Base-by-base conservation (phyloP, 2,329 filamentous ascomycete species). In the Xylariaceae sp. region DNA sequence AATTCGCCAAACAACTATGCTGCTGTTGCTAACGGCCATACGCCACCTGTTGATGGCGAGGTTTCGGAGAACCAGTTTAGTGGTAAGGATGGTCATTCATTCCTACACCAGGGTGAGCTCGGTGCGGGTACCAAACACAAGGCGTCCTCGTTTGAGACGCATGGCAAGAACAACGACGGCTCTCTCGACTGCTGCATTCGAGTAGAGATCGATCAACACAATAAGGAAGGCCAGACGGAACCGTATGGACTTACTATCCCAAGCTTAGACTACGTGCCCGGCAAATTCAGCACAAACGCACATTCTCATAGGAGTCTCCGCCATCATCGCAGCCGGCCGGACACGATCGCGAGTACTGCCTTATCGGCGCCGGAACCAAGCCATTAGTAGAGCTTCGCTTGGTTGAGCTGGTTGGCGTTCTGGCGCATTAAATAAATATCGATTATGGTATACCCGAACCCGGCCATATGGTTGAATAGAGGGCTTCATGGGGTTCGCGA, bases 171-270 rank as follows among this genome's bases (percentile, higher is more conserved):
- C 65, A 70, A 80, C 72, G 79, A 88, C 75, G 80, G 82, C 66
- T 77, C 84, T 9, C 81, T 99, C 3, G 91, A 97, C 65, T 86
- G 98, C 48, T 87, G 87, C 52, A 85, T 99, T 66, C 89, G 92
- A 54, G 87, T 97, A 61, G 95, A 99, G 75, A 86, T 93, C 60
- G 87, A 93, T 70, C 90, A 96, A 70, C 87, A 89, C 65, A 87
- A 98, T 70, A 85, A 86, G 2, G 80, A 89, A 37, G 95, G 95
- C 40, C 85, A 83, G 62, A 98, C 95, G 0, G 81, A 88, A 59
- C 84, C 87, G 14, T 99, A 99, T 70, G 89, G 93, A 9, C 77
- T 99, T 46, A 88, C 91, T 1, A 86, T 99, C n/a, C 95, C 95
- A 12, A 77, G 83, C 21, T 79, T 97, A 42, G 57, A 65, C 32